A percentile compares a stretch with the other conserved stretches of the same genome.
Evolutionary conservation across 306 rosid species (phyloP).

Genomic region (Cucurbita maxima): DNA sequence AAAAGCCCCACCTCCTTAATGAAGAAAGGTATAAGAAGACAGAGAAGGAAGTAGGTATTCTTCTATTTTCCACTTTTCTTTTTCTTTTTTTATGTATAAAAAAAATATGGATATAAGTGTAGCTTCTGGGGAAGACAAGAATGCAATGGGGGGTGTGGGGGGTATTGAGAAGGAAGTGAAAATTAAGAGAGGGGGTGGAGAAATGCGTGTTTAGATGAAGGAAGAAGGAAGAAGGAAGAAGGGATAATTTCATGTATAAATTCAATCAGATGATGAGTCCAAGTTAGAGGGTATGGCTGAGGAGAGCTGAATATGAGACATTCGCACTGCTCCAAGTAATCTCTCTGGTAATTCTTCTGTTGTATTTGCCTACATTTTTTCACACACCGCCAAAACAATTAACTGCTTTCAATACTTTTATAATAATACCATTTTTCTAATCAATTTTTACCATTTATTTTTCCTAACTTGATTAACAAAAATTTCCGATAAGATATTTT

Average conservation of each 20-base stretch:
- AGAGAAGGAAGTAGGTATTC: neutral
- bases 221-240: neutral
- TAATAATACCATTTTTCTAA: no score
- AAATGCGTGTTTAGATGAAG: neutral
- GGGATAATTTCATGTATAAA: neutral
- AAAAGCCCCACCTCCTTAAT: neutral
- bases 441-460: no score
- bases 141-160: no score
- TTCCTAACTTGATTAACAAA: no score
- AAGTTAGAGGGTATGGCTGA: slow-evolving; percentile 67
- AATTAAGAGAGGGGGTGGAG: neutral
- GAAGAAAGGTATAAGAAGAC: neutral
- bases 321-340: slow-evolving; percentile 87
- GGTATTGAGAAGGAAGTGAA: neutral
- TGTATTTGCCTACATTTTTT: slow-evolving; percentile 51
- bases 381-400: neutral
- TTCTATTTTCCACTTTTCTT: neutral
- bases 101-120: neutral
- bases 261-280: slow-evolving; percentile 36
- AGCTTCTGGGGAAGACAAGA: neutral
- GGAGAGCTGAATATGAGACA: slow-evolving; percentile 68
- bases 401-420: neutral
- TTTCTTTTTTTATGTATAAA: neutral
- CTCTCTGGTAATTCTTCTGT: slow-evolving; percentile 86
- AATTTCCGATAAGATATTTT: neutral